A percentile compares a stretch with the other conserved stretches of the same genome.
phyloP scores from a whole-genome alignment of 495 filamentous ascomycete species.

The Aspergillus haitiensis region DNA sequence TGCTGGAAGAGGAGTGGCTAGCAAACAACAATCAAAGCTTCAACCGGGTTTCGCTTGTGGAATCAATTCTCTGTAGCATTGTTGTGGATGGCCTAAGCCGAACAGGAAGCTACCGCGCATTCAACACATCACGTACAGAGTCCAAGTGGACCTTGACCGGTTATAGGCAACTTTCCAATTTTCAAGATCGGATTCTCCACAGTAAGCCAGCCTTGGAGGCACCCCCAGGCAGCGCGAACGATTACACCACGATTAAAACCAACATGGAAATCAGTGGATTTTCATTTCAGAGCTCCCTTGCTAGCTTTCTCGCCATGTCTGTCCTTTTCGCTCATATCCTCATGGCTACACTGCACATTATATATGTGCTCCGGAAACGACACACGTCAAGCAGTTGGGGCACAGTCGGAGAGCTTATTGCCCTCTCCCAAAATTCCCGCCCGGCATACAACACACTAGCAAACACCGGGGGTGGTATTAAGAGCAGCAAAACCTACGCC shows the following conservation, averaged over 20 bases:
- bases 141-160: conserved; percentile 14
- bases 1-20: background rate
- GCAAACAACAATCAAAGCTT: background rate
- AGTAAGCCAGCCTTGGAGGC: conserved; percentile 4
- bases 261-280: conserved; percentile 19
- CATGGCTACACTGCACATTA: background rate
- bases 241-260: background rate
- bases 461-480: conserved; percentile 12
- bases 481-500: conserved; percentile 11
- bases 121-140: conserved; percentile 10
- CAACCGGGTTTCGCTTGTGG: conserved; percentile 11
- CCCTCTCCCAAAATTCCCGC: conserved; percentile 17
- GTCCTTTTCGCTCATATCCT: conserved; percentile 18
- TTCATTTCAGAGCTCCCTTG: conserved; percentile 11
- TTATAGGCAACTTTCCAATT: conserved; percentile 11
- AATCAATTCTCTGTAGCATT: conserved; percentile 18
- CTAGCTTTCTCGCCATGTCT: conserved; percentile 15
- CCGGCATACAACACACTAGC: conserved; percentile 5
- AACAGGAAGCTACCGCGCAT: conserved; percentile 12
- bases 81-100: conserved; percentile 22
- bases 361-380: conserved; percentile 8
- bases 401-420: conserved; percentile 18
- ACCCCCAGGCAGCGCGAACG: background rate
- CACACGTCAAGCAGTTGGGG: conserved; percentile 19
- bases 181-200: conserved; percentile 3